Evolutionary conservation across 106 monocot species (phyloP).

Genomic region (Apostasia ramifera): DNA sequence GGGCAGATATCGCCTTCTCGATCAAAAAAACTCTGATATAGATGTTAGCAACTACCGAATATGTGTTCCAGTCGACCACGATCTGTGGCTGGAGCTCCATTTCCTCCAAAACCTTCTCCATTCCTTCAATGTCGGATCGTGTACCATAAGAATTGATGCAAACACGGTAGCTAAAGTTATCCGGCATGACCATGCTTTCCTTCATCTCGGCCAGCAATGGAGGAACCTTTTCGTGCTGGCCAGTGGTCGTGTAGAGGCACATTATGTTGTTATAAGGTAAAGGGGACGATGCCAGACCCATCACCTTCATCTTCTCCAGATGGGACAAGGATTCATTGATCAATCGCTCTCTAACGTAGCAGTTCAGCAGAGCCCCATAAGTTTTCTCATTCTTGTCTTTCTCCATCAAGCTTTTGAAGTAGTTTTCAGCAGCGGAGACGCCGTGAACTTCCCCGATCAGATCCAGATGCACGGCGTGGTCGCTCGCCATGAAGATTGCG

Average conservation of each 20-base stretch:
- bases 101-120: constrained; percentile 63
- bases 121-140: constrained; percentile 39
- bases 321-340: constrained; percentile 53
- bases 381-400: constrained; percentile 53
- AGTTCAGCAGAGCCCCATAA: constrained; percentile 72
- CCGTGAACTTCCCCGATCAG: constrained; percentile 63
- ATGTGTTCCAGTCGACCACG: constrained; percentile 79
- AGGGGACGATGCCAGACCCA: constrained; percentile 49
- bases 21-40: constrained; percentile 45
- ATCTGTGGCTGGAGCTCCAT: constrained; percentile 76
- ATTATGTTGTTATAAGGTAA: constrained; percentile 73
- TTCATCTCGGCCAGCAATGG: constrained; percentile 62
- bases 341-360: constrained; percentile 52
- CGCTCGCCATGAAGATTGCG: constrained; percentile 27
- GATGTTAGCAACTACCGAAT: constrained; percentile 56
- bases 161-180: constrained; percentile 76
- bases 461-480: constrained; percentile 73
- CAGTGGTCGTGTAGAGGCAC: constrained; percentile 57
- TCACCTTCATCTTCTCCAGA: constrained; percentile 63
- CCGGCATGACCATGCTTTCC: constrained; percentile 41
- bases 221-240: constrained; percentile 62
- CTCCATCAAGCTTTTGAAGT: constrained; percentile 46
- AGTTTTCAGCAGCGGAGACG: constrained; percentile 40
- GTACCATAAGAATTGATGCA: constrained; percentile 74
- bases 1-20: constrained; percentile 35